phyloP scores from a whole-genome alignment of 148 eudicot species.

The Vaccinium vitisidaea region DNA sequence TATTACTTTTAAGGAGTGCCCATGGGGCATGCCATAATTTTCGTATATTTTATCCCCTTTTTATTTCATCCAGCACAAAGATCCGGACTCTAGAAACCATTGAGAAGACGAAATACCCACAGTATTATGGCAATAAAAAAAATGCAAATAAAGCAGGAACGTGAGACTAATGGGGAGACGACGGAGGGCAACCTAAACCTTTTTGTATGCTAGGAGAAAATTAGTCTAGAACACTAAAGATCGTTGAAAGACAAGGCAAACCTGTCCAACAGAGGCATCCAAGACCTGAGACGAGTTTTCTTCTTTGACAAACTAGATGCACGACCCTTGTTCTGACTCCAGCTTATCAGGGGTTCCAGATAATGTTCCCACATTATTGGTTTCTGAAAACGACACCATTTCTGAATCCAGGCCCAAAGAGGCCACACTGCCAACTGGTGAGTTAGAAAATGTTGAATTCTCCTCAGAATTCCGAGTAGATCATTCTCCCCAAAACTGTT shows the following conservation, averaged over 20 bases:
- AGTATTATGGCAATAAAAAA: not conserved
- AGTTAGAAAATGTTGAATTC: not conserved
- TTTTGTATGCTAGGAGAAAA: not conserved
- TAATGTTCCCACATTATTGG: not conserved
- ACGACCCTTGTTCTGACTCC: constrained; percentile 22
- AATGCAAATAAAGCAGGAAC: not conserved
- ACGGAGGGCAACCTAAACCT: not conserved
- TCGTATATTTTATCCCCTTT: not conserved
- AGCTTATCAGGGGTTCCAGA: constrained; percentile 16
- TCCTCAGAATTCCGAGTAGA: constrained; percentile 14
- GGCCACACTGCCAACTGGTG: not conserved
- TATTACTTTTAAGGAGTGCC: not conserved
- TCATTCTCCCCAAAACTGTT: constrained; percentile 19
- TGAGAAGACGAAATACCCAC: not conserved
- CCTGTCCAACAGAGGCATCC: constrained; percentile 30
- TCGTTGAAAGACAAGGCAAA: constrained; percentile 11
- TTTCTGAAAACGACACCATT: constrained; percentile 19
- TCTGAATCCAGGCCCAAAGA: constrained; percentile 9
- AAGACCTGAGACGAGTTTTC: constrained; percentile 21
- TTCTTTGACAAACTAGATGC: constrained; percentile 17
- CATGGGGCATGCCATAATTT: not conserved
- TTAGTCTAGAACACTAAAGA: not conserved
- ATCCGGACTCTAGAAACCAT: not conserved
- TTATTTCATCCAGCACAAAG: not conserved
- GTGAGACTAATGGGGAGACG: not conserved